Evolutionary conservation across 352 stramenopile genomes (phyloP), one percentile per base, ranked within the genome.

Genomic region (Thalassiosira oceanica): DNA sequence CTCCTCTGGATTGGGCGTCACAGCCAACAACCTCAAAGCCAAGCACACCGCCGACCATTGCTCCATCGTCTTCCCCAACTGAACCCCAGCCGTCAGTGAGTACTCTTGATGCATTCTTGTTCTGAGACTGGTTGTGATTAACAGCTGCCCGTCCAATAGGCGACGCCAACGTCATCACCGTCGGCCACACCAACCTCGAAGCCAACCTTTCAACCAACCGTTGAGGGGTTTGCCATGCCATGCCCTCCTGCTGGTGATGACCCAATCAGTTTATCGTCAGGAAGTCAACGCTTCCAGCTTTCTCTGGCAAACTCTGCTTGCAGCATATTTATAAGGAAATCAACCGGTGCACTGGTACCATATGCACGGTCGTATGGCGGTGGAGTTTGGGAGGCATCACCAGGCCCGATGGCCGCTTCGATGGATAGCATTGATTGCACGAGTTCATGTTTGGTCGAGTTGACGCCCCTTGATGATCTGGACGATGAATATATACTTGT

Each of bases 361-460:
- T 70, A 81, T 31, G 72, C 57, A 21, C 45, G 77, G 43, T 83
- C 71, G 11, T 89, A 89, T 31, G 42, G 78, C 55, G 69, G 50
- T 26, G 21, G 64, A 8, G 56, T 74, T 35, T 89, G 82, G 82
- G 74, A 89, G 37, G n/a, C 48, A 13, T 55, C 54, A 50, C 55
- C 73, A 37, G 78, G 78, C 26, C 50, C 63, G 16, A 27, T 63
- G 13, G 72, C 67, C 4, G 57, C 8, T 41, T 31, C 61, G 16
- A 15, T n/a, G 11, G 27, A 52, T 24, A 50, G 18, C 11, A 68
- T 78, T n/a, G 11, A 18, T 5, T 74, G 53, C 39, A 39, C 21
- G 15, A 28, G 23, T 11, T 37, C 4, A n/a, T 62, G 55, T n/a
- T 6, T 27, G 13, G 21, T 80, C 26, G n/a, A 44, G 8, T 36